These are phyloP conservation scores for Leccinum subspadiceum DNA, from an alignment of 1,284 basidiomycete genomes.

Conservation along the genomic window DNA sequence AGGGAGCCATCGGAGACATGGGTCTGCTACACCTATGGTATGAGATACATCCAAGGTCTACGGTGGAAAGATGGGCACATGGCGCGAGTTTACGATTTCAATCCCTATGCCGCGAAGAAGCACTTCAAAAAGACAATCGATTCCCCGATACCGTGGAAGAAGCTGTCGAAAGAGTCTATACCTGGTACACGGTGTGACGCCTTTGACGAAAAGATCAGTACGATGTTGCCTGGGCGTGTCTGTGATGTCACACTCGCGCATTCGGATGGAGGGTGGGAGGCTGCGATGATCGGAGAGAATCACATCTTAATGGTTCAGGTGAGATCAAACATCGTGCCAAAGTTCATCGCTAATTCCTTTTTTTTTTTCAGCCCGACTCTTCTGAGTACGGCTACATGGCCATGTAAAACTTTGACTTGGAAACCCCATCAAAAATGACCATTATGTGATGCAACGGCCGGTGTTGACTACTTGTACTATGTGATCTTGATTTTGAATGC, in stretches of 20 bases:
- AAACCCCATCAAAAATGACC: constrained; percentile 1
- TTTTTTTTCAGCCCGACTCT: constrained; percentile 9
- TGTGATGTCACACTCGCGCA: constrained; percentile 11
- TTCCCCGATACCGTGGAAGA: constrained; percentile 18
- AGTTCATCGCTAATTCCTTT: constrained; percentile 6
- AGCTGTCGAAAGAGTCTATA: constrained; percentile 11
- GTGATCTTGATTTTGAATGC: not conserved
- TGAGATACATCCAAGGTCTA: constrained; percentile 38
- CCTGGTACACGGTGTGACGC: constrained; percentile 6
- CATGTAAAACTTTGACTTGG: constrained; percentile 19
- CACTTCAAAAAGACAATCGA: constrained; percentile 10
- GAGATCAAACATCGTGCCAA: not conserved
- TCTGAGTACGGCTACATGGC: constrained; percentile 28
- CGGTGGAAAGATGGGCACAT: constrained; percentile 19
- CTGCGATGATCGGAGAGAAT: constrained; percentile 34
- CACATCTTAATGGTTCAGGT: constrained; percentile 33
- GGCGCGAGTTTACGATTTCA: constrained; percentile 33
- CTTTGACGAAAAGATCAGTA: constrained; percentile 21
- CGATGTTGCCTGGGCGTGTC: constrained; percentile 31
- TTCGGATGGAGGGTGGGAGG: constrained; percentile 24
- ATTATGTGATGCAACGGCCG: constrained; percentile 23
- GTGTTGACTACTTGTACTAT: constrained; percentile 23
- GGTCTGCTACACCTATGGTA: constrained; percentile 60
- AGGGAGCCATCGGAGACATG: constrained; percentile 42
- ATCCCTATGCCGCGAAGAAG: constrained; percentile 22